Base-by-base conservation (phyloP, 2,329 filamentous ascomycete genomes). In the Alternaria burnsii region DNA sequence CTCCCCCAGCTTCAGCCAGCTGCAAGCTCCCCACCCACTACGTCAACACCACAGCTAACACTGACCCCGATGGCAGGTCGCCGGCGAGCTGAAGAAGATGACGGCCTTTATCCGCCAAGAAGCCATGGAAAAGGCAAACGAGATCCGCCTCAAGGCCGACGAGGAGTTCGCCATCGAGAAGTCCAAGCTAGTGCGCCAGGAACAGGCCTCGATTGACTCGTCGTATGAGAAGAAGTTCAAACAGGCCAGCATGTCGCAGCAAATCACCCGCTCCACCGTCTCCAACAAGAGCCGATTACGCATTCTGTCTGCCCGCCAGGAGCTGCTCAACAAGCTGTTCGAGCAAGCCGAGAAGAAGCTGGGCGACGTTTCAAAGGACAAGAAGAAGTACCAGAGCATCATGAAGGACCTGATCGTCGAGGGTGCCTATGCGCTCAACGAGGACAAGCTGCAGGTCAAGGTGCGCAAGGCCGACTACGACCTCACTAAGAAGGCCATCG, bases 101-200 rank as follows among this genome's bases (percentile, higher is more conserved):
- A 98, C 95, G 62, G 94, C 94, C 79, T 99, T 99, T 88, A 99
- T 99, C 89, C 92, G 93, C 82, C 95, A 98, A 84, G 95, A 99
- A 85, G 95, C 95, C 61, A 88, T 91, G 76, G 95, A 99, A 80
- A 99, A 99, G 83, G 93, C 93, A 74, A 91, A 91, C 79, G 95
- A 99, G 83, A 98, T 99, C 82, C 89, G 95, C 78, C 91, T 98
- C 84, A 98, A 98, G 84, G 95, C 95, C 81, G 94, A 98, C 84
- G 93, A 98, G 82, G 95, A 99, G 82, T 98, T 98, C 82, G 92
- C 93, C 79, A 98, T 97, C 79, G 95, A 99, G 80, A 99, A 99
- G 84, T 95, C 94, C 75, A 97, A 97, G 86, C 92, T 99, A 52
- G 95, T 98, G 73, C 94, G 93, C 79, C 90, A 96, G 82, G 95